Conservation (phyloP, 441 rosid genomes). For the Geranium incanum region DNA sequence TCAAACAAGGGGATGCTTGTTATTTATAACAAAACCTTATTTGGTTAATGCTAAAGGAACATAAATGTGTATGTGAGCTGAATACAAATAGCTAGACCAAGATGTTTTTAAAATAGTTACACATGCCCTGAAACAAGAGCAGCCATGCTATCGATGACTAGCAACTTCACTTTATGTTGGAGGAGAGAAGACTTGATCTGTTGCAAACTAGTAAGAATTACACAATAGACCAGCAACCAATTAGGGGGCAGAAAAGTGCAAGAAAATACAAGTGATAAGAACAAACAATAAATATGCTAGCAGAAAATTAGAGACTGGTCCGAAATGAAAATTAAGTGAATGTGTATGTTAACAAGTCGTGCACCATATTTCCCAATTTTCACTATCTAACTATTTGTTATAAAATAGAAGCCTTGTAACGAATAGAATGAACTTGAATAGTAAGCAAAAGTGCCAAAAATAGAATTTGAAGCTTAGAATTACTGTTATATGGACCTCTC, state of each 20-base stretch:
- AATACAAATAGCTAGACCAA: background rate
- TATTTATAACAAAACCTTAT: conserved; percentile 11
- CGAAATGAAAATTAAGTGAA: background rate
- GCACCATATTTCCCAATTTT: background rate
- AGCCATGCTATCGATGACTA: conserved; percentile 84
- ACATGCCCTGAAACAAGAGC: conserved; percentile 74
- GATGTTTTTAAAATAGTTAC: background rate
- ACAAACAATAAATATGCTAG: background rate
- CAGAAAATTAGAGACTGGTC: background rate
- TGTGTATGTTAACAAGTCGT: background rate
- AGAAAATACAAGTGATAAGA: background rate
- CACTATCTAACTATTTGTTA: too few relatives aligned
- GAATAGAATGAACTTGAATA: too few relatives aligned
- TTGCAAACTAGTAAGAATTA: conserved; percentile 44
- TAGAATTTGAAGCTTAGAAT: too few relatives aligned
- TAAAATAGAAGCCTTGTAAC: too few relatives aligned
- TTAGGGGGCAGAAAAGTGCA: background rate
- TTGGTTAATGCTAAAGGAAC: background rate
- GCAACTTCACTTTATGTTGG: conserved; percentile 66
- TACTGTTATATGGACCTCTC: too few relatives aligned
- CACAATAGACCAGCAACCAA: conserved; percentile 9
- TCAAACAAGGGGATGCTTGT: background rate
- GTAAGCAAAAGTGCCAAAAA: too few relatives aligned
- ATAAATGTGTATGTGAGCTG: background rate
- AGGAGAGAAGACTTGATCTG: conserved; percentile 69